Percentiles rank a stretch among this genome's conserved stretches.
Conservation (phyloP, 1,284 basidiomycete genomes). For the Trichosporon faecale region DNA sequence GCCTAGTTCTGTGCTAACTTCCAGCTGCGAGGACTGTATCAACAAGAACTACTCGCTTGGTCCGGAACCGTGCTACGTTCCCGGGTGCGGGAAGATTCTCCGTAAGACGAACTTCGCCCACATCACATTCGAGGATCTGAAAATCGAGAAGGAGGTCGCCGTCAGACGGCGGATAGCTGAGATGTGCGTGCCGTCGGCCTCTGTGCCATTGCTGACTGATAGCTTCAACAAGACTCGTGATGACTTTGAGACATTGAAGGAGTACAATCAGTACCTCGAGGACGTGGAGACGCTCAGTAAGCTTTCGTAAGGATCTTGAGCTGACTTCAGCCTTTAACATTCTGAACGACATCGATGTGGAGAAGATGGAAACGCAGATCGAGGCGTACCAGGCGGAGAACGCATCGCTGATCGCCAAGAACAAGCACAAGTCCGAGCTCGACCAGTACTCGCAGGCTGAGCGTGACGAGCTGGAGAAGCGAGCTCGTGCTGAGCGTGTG, state of each 20-base stretch:
- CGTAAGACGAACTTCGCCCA: conserved; percentile 91
- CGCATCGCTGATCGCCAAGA: conserved; percentile 71
- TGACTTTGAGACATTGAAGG: conserved; percentile 75
- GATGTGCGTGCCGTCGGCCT: conserved; percentile 57
- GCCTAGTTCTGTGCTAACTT: background rate
- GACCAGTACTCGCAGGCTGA: conserved; percentile 55
- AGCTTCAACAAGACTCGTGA: conserved; percentile 91
- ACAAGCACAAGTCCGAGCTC: conserved; percentile 66
- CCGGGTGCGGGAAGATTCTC: conserved; percentile 83
- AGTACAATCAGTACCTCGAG: conserved; percentile 96
- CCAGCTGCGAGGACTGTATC: conserved; percentile 95
- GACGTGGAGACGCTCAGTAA: conserved; percentile 91
- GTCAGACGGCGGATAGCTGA: conserved; percentile 81
- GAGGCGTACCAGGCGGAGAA: conserved; percentile 75
- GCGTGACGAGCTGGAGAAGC: conserved; percentile 66
- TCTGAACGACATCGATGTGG: conserved; percentile 84
- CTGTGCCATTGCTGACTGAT: conserved; percentile 22
- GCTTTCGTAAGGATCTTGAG: conserved; percentile 37
- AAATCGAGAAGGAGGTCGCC: conserved; percentile 93
- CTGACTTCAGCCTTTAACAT: conserved; percentile 74
- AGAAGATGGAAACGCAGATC: conserved; percentile 79
- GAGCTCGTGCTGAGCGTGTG: conserved; percentile 63
- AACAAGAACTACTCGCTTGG: conserved; percentile 94
- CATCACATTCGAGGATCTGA: conserved; percentile 95
- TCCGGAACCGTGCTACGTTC: conserved; percentile 82